Conservation (phyloP, 257 asterid genomes). For the Jaltomata sinuosa region DNA sequence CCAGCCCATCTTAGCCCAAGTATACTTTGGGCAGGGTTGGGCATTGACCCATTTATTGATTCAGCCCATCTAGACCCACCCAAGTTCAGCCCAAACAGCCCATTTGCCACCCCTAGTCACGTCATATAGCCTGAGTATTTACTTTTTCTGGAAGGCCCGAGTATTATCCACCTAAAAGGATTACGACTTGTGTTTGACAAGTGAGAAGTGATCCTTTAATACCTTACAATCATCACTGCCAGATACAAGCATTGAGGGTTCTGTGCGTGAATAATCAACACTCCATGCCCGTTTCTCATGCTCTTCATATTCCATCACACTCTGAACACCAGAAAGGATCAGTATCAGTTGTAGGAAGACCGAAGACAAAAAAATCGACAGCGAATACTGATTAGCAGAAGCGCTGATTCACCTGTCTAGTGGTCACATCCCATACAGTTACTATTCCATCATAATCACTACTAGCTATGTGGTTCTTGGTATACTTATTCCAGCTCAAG, state of each 20-base stretch:
- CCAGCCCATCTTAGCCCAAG: not conserved
- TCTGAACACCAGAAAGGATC: constrained; percentile 13
- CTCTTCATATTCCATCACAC: constrained; percentile 43
- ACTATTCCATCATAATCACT: constrained; percentile 48
- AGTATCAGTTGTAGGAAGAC: not conserved
- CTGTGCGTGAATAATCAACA: constrained; percentile 39
- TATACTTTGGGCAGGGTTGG: not conserved
- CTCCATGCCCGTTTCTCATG: constrained; percentile 50
- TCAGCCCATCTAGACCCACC: no score
- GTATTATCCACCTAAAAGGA: not conserved
- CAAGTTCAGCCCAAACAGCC: no score
- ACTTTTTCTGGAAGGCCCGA: not conserved
- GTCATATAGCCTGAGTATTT: not conserved
- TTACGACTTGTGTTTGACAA: not conserved
- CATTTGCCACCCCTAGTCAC: not conserved
- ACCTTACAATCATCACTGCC: constrained; percentile 52
- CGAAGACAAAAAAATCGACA: not conserved
- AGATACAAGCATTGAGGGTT: constrained; percentile 45
- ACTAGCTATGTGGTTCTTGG: constrained; percentile 36
- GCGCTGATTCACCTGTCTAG: constrained; percentile 24
- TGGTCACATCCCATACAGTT: constrained; percentile 40
- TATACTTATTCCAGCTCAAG: constrained; percentile 40
- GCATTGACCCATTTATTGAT: no score
- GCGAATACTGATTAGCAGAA: not conserved
- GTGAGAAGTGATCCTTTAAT: not conserved